A percentile compares a stretch with the other conserved stretches of the same genome.
Evolutionary conservation across 1,284 basidiomycete genomes (phyloP).

Genomic region (Lignosus rhinocerotis): DNA sequence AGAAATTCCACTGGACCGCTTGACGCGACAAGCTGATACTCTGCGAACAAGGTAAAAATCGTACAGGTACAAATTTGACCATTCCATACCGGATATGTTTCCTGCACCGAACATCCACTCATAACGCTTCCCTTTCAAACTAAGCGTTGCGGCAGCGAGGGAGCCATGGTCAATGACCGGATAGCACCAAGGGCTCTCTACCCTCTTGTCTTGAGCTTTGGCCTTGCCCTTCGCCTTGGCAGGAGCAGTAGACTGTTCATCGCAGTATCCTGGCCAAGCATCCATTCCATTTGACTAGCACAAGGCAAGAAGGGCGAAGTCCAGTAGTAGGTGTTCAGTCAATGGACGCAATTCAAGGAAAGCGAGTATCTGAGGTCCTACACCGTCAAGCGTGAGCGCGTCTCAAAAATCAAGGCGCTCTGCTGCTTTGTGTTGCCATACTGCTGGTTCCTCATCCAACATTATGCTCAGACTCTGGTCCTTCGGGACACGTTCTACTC

Average conservation of each 20-base stretch:
- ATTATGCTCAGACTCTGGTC: constrained; percentile 56
- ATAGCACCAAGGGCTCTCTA: constrained; percentile 39
- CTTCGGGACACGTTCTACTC: constrained; percentile 38
- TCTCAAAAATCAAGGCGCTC: constrained; percentile 24
- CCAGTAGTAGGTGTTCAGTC: background rate
- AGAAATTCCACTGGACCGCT: constrained; percentile 47
- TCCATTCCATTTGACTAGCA: constrained; percentile 63
- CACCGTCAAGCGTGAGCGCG: constrained; percentile 12
- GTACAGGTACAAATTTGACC: background rate
- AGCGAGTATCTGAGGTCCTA: constrained; percentile 20
- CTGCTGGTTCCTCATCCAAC: constrained; percentile 6
- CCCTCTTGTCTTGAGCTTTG: constrained; percentile 22
- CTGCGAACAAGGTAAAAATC: constrained; percentile 15
- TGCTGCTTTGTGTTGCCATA: constrained; percentile 4
- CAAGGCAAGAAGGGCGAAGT: background rate
- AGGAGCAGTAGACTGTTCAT: constrained; percentile 14
- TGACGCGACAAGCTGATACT: constrained; percentile 28
- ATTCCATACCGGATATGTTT: constrained; percentile 27
- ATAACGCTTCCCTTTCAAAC: constrained; percentile 36
- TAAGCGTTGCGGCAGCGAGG: constrained; percentile 53
- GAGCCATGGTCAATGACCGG: constrained; percentile 58
- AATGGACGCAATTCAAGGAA: background rate
- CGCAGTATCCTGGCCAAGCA: constrained; percentile 59
- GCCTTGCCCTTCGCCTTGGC: constrained; percentile 33
- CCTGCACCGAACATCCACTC: constrained; percentile 54